A percentile compares a stretch with the other conserved stretches of the same genome.
Evolutionary conservation across 495 filamentous ascomycete genomes (phyloP).

Genomic region (Sporormia fimetaria): DNA sequence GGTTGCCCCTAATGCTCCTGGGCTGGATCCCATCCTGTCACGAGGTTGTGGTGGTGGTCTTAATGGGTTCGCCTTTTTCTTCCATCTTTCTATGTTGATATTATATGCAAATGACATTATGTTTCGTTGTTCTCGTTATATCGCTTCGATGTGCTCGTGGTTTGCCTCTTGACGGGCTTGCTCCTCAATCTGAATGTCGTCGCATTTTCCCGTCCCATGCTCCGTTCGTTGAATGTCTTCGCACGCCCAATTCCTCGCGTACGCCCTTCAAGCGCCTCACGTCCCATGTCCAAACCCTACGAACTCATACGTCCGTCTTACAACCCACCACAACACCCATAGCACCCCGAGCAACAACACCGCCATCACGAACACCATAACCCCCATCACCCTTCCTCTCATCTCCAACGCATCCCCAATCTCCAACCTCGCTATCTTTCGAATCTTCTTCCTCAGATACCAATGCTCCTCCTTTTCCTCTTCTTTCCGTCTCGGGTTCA

Average conservation of each 20-base stretch:
- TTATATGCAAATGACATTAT: no score
- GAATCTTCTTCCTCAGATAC: slow-evolving; percentile 31
- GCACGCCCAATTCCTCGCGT: no score
- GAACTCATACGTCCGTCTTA: slow-evolving; percentile 8
- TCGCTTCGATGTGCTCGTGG: no score
- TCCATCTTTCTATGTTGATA: neutral
- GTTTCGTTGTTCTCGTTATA: neutral
- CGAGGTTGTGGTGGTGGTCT: slow-evolving; percentile 6
- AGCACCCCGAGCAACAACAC: slow-evolving; percentile 7
- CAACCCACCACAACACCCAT: slow-evolving; percentile 15
- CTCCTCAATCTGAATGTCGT: no score
- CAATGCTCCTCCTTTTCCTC: slow-evolving; percentile 15
- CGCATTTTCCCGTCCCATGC: no score
- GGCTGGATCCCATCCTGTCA: slow-evolving; percentile 19
- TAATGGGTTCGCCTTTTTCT: neutral
- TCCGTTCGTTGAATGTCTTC: no score
- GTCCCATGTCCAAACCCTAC: neutral
- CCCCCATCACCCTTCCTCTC: slow-evolving; percentile 23
- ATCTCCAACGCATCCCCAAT: slow-evolving; percentile 32
- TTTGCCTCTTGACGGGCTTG: no score
- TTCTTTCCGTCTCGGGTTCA: neutral
- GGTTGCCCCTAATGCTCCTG: slow-evolving; percentile 20
- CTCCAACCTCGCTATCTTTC: slow-evolving; percentile 29
- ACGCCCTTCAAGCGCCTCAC: neutral
- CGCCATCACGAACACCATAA: slow-evolving; percentile 10